Evolutionary conservation across 371 early-diverging fungal genomes (phyloP), one percentile per base, ranked within the genome.

Genomic region (Conidiobolus incongruus): DNA sequence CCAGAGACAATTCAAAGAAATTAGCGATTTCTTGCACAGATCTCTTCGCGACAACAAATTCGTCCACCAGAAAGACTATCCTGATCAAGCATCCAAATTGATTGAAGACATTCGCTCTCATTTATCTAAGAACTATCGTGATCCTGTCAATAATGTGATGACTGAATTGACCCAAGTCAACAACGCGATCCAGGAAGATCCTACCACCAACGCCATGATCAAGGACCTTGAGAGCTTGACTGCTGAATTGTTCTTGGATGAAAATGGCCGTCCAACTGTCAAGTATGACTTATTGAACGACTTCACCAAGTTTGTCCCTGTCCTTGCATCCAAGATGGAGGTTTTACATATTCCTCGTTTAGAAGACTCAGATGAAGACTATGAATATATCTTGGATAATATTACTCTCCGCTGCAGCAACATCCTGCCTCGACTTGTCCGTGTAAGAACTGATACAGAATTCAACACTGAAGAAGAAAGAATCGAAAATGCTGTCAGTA

Each of bases 261-360:
- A 58, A 13, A 40, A 46, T n/a, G 58, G 60, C 23, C 49, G 48
- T 19, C 60, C 59, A 1, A 53, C 60, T 12, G 40, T 65, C 50
- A 65, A 65, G 50, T 59, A 50, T 33, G 60, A 58, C 20, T 47
- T 65, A 1, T 28, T 61, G 15, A 52, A 53, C 46, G 65, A 65
- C 41, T 48, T 65, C 32, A 45, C 51, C 20, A 58, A 52, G 35
- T 33, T 52, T 28, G 31, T 65, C 11, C 59, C 60, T 0, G 38
- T 47, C 31, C 38, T 65, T 38, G 56, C 56, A 30, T 48, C 52
- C 20, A 56, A 50, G 49, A 43, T 65, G 4, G 55, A 58, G 16
- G 55, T 54, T 46, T 31, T 65, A 20, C 44, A 55, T n/a, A 32
- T 56, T 11, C 57, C 54, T 6, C 33, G 47, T 29, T 47, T 56